Conservation (phyloP, 768 basidiomycete species). For the Thelephora ganbajun region DNA sequence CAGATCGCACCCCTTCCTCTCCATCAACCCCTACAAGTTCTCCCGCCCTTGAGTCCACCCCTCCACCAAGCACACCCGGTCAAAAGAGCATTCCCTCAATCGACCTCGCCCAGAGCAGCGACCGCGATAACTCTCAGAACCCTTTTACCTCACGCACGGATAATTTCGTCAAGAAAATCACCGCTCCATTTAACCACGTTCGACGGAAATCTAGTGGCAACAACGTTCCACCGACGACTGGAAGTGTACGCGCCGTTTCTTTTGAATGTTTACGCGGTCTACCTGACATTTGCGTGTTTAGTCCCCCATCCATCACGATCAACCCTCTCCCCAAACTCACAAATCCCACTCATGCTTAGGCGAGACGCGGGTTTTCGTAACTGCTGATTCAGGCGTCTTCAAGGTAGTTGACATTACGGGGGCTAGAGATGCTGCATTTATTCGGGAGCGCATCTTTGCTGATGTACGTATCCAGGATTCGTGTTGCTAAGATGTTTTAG, state of each 20-base stretch:
- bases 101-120: conserved; percentile 15
- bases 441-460: conserved; percentile 69
- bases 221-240: background rate
- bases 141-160: background rate
- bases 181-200: background rate
- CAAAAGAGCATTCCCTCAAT: conserved; percentile 27
- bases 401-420: conserved; percentile 58
- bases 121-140: background rate
- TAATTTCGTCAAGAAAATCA: background rate
- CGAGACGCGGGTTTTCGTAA: conserved; percentile 47
- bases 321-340: conserved; percentile 8
- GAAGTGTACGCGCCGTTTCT: too few relatives aligned
- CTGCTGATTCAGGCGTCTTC: conserved; percentile 65
- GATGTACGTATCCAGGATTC: conserved; percentile 34
- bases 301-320: conserved; percentile 13
- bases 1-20: conserved; percentile 50
- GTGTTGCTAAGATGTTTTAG: conserved; percentile 4
- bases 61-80: conserved; percentile 55
- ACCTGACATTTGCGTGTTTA: conserved; percentile 9
- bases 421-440: conserved; percentile 48
- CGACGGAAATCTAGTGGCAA: background rate
- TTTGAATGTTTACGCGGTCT: background rate
- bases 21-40: conserved; percentile 55
- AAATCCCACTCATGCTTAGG: conserved; percentile 7
- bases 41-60: conserved; percentile 50